Evolutionary conservation across 257 asterid genomes (phyloP), one percentile per base, ranked within the genome.

Genomic region (Przewalskia tangutica): DNA sequence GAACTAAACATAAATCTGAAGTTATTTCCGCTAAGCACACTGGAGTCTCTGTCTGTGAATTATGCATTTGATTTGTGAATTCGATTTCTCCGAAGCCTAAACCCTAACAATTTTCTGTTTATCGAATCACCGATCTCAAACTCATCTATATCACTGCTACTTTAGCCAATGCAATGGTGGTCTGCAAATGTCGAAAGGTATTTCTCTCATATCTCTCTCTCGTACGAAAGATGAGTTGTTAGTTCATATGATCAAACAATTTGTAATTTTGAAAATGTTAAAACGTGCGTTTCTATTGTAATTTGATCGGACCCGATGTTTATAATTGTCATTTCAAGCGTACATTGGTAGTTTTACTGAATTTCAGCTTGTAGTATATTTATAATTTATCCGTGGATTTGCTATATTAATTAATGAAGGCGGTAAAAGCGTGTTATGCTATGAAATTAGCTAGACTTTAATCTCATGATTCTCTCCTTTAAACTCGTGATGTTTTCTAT

Each of bases 141-240:
- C 82, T 87, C 20, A 54, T 80, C 76, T 66, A 17, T 44, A 73
- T 76, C 59, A n/a, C 67, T 67, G 85, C 81, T 68, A 23, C 67
- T 76, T 77, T 83, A 8, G 90, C 87, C 79, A 63, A 78, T 86
- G 89, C 90, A 60, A 95, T 95, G 98, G 98, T 95, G 89, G 98
- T 95, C 91, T 93, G 98, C 82, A 95, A 93, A 91, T 95, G 98
- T 92, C 98, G 98, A 83, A 95, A 95, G 98, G 98, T 94, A 85
- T 68, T 6, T 56, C 38, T 77, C 79, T 83, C 14, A 36, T 27
- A 5, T 12, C 55, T 51, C 53, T 48, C 53, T 46, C 16, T 50
- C 55, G 3, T 1, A 36, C 54, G 36, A 68, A 42, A 0, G 0
- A 68, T 18, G 77, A n/a, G 77, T 68, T n/a, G 4, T 20, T 42